Base-by-base conservation (phyloP, 225 moss, liverwort and hornwort species). In the Ulota crispa region DNA sequence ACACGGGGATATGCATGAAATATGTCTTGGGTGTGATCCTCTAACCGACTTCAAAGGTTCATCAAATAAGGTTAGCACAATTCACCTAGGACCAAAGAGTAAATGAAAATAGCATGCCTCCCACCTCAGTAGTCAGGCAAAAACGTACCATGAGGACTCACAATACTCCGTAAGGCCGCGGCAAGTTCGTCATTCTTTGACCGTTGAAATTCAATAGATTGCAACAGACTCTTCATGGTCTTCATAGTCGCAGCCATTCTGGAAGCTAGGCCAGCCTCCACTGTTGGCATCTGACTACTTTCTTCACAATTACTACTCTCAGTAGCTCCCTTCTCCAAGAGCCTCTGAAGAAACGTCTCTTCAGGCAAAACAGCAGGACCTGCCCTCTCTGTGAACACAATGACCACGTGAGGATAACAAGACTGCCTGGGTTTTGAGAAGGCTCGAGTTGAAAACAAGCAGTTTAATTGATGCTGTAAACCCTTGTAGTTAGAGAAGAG, bases 321-420 rank as follows among this genome's bases (percentile, higher is more conserved):
- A 30, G 94, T 99, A 68, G 99, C 99, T 65, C 99, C 96, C 50
- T 88, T 94, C 83, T 99, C 99, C 86, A 99, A 72, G 39, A 99
- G 89, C 45, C 99, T 94, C 78, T 93, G 92, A 67, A 99, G 86
- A 84, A 99, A 99, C 34, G 92, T 96, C 70, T 92, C 94, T 82
- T 99, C 99, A 65, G 93, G 89, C n/a, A 89, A 89, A 75, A 87
- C 93, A 66, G 71, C 69, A 68, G 85, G 69, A 83, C 77, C 85
- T 75, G 78, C 56, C 81, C 92, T 93, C 80, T 99, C 99, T 96
- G 94, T 79, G 85, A 78, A 72, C 73, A 83, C 85, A 85, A 75
- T 27, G 68, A 45, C 21, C 75, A 45, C 64, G 54, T 67, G 60
- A 80, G 72, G 70, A 50, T 78, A 73, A 84, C 61, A 24, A 77